These are phyloP conservation scores for Tarenaya hassleriana DNA, from an alignment of 345 rosid species.

Conservation along the genomic window DNA sequence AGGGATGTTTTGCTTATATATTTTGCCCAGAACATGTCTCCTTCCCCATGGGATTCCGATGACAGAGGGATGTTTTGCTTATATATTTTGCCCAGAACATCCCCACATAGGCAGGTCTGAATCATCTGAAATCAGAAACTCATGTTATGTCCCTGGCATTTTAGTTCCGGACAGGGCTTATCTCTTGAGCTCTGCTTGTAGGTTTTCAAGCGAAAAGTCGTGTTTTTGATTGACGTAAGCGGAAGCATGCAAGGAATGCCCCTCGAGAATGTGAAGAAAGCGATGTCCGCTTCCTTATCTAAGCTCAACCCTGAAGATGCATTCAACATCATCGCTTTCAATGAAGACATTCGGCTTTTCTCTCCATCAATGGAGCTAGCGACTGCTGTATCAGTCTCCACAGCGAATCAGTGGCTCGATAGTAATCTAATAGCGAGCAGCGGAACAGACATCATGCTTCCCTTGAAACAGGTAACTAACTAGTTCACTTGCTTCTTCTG, in stretches of 20 bases:
- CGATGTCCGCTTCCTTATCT: constrained; percentile 41
- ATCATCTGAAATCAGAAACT: too few species aligned
- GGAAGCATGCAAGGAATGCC: constrained; percentile 78
- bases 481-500: constrained; percentile 8
- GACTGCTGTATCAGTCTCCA: constrained; percentile 39
- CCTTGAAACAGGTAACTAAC: constrained; percentile 59
- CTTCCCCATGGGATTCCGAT: constrained; percentile 49
- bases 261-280: constrained; percentile 57
- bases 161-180: too few species aligned
- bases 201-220: constrained; percentile 68
- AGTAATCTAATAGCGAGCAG: constrained; percentile 47
- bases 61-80: constrained; percentile 70
- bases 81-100: constrained; percentile 72
- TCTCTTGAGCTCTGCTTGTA: constrained; percentile 27
- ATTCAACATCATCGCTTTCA: constrained; percentile 82
- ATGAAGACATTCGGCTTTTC: constrained; percentile 52
- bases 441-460: constrained; percentile 62
- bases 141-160: too few species aligned
- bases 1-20: constrained; percentile 66
- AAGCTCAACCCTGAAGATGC: constrained; percentile 60
- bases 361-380: constrained; percentile 66
- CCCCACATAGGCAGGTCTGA: constrained; percentile 51
- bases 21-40: constrained; percentile 76
- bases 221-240: constrained; percentile 72
- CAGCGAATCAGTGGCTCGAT: constrained; percentile 62